Conservation (phyloP, 2,329 filamentous ascomycete species). For the Botrytis hyacinthi region DNA sequence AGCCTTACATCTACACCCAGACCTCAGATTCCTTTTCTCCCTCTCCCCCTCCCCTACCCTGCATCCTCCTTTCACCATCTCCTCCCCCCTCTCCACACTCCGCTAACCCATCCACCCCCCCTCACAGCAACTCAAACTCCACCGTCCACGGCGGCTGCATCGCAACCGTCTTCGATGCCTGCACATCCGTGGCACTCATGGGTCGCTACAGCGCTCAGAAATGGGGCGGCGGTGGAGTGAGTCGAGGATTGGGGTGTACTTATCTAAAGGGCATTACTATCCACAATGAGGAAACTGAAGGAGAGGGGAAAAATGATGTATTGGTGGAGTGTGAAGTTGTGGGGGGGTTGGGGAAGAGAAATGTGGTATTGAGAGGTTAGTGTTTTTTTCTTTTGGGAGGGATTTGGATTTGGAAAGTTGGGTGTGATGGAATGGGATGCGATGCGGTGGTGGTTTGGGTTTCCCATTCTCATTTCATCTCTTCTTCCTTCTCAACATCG, state of each 20-base stretch:
- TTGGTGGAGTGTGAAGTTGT: slow-evolving; percentile 6
- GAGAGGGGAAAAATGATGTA: neutral
- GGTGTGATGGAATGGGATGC: neutral
- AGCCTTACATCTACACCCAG: no score
- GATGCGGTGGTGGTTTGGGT: neutral
- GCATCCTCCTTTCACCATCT: no score
- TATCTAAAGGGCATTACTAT: neutral
- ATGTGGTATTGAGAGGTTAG: slow-evolving; percentile 13
- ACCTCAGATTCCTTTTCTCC: no score
- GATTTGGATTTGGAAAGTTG: no score
- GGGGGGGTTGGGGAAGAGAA: neutral
- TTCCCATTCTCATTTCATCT: no score
- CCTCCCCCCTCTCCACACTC: neutral
- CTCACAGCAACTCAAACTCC: neutral
- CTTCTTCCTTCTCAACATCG: no score
- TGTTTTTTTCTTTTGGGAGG: neutral
- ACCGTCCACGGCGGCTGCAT: slow-evolving; percentile 5
- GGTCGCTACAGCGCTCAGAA: neutral
- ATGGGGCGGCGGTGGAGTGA: neutral
- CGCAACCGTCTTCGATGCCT: slow-evolving; percentile 7
- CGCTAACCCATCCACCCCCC: neutral
- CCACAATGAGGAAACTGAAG: neutral
- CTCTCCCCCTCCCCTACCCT: no score
- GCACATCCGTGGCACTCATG: neutral
- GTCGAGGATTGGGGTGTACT: neutral